Percentiles rank a stretch among this genome's conserved stretches.
These are phyloP conservation scores for Tetrapisispora nanseiensis DNA, from an alignment of 805 yeast genomes.

Conservation along the genomic window DNA sequence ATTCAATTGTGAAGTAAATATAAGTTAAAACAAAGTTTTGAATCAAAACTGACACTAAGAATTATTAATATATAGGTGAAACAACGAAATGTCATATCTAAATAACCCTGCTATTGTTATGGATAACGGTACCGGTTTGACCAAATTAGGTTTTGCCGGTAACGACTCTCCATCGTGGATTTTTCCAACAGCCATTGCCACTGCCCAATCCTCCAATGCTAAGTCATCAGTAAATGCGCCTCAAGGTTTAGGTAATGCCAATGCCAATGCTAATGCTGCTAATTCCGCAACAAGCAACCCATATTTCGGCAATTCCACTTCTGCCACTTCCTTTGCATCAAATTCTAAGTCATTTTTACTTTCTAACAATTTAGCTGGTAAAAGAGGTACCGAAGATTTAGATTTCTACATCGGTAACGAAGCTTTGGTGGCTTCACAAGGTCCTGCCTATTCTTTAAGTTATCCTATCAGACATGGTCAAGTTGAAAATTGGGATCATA, in stretches of 20 bases:
- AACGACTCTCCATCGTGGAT: constrained; percentile 96
- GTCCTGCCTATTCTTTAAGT: constrained; percentile 75
- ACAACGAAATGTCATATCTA: constrained; percentile 42
- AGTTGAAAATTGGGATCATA: constrained; percentile 98
- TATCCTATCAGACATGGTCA: constrained; percentile 98
- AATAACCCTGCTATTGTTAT: constrained; percentile 90
- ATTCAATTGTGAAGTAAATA: no score
- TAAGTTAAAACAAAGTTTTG: no score
- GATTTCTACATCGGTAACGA: constrained; percentile 95
- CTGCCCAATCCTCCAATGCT: constrained; percentile 41
- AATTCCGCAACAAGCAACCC: constrained; percentile 16
- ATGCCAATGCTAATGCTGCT: constrained; percentile 32
- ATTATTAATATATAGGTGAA: no score
- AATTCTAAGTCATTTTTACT: constrained; percentile 19
- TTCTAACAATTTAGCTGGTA: constrained; percentile 42
- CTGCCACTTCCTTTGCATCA: constrained; percentile 29
- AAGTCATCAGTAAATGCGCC: constrained; percentile 33
- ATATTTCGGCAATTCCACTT: constrained; percentile 30
- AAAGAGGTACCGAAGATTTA: constrained; percentile 86
- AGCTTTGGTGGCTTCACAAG: constrained; percentile 83
- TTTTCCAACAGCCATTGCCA: constrained; percentile 89
- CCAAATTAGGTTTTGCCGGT: constrained; percentile 97
- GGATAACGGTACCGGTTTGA: constrained; percentile 98
- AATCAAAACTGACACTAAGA: no score
- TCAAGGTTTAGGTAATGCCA: constrained; percentile 21